Evolutionary conservation across 768 basidiomycete species (phyloP).

Genomic region (Pleurotus sapidus): DNA sequence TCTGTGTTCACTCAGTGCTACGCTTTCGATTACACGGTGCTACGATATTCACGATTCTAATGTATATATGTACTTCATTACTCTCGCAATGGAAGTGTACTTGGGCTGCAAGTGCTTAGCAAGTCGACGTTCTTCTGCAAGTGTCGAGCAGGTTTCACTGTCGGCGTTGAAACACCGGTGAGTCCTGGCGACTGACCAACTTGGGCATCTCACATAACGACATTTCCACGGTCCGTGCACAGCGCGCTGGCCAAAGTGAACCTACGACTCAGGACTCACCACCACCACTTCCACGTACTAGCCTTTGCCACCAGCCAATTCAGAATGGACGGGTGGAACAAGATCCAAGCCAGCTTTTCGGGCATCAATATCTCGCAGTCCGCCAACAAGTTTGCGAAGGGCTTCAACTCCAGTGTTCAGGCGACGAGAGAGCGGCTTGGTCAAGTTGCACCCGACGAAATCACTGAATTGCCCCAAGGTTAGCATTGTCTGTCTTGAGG

Average conservation of each 20-base stretch:
- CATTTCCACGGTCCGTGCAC: conserved; percentile 4
- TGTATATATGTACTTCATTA: background rate
- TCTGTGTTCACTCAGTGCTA: background rate
- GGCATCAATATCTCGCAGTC: conserved; percentile 72
- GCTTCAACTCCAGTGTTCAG: conserved; percentile 79
- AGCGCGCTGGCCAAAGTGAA: background rate
- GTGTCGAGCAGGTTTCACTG: background rate
- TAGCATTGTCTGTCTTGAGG: conserved; percentile 7
- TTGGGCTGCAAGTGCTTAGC: too few species aligned
- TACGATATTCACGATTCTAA: background rate
- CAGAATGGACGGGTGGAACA: conserved; percentile 63
- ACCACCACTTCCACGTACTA: background rate
- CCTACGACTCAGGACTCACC: too few species aligned
- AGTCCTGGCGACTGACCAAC: background rate
- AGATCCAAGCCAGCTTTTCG: conserved; percentile 59
- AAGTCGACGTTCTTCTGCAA: background rate
- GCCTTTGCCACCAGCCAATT: background rate
- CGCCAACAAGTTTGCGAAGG: conserved; percentile 73
- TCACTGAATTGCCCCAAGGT: conserved; percentile 93
- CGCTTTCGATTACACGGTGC: background rate
- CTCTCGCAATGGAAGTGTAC: background rate
- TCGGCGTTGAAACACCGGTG: background rate
- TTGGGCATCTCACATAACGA: background rate
- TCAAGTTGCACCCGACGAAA: conserved; percentile 86
- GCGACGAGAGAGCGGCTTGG: conserved; percentile 87